Conservation (phyloP, 495 filamentous ascomycete species). For the Aspergillus nidulans region DNA sequence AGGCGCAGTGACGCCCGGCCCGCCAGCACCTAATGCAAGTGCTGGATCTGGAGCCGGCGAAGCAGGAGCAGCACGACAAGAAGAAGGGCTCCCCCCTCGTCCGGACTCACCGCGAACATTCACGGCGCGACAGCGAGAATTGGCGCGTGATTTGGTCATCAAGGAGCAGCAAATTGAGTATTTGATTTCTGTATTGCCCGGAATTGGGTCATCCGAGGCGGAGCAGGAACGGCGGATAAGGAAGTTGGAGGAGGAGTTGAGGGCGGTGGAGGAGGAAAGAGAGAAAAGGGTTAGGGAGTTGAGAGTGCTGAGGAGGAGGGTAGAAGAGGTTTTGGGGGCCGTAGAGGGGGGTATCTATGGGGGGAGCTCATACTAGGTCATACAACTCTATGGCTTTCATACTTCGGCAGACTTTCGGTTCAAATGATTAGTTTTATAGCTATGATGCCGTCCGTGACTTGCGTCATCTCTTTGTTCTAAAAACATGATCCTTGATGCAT, state of each 20-base stretch:
- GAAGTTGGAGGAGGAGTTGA: constrained; percentile 72
- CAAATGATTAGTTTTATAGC: too few relatives aligned
- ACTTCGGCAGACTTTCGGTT: too few relatives aligned
- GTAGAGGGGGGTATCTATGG: constrained; percentile 38
- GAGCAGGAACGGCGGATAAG: constrained; percentile 73
- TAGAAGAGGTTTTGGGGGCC: constrained; percentile 58
- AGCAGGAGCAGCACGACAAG: constrained; percentile 8
- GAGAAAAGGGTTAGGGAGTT: constrained; percentile 66
- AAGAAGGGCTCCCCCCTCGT: constrained; percentile 33
- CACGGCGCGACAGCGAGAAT: constrained; percentile 65
- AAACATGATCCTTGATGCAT: background rate
- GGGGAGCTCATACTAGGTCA: too few relatives aligned
- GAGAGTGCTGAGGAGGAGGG: constrained; percentile 57
- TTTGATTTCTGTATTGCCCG: constrained; percentile 78
- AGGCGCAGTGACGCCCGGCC: constrained; percentile 16
- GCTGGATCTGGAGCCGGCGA: background rate
- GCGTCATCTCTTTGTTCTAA: constrained; percentile 4
- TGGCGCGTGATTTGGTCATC: constrained; percentile 80
- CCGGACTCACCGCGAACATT: constrained; percentile 65
- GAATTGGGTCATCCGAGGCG: constrained; percentile 76
- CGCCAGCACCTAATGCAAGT: constrained; percentile 12
- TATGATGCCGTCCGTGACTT: constrained; percentile 3
- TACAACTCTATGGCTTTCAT: too few relatives aligned
- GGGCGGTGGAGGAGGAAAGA: constrained; percentile 67
- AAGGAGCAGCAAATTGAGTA: constrained; percentile 95